Base-by-base conservation (phyloP, 495 filamentous ascomycete species). In the Neurospora hispaniola region DNA sequence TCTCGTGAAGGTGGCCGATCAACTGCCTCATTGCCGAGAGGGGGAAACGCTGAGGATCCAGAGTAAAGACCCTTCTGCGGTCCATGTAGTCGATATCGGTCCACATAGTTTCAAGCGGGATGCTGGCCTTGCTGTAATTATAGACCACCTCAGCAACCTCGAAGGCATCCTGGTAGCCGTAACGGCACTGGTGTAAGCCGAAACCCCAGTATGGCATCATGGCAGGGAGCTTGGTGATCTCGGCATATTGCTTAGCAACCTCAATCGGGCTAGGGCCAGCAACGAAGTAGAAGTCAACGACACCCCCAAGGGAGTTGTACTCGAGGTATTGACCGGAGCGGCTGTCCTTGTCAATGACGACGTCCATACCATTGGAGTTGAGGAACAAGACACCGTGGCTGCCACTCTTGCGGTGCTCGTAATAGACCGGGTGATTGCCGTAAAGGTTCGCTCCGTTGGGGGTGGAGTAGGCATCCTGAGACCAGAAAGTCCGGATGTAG, bases 121-220 rank as follows among this genome's bases (percentile, higher is more conserved):
- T 96, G 9, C 81, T 81, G 12, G 93, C 92, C 41, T 83, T 78
- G 72, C 87, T 90, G 82, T 96, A 96, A 79, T 96, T 96, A 69
- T 89, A 87, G 31, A 96, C 88, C 2, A 90, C 92, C 76, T 93
- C 93, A 35, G 92, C 92, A 40, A 96, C 88, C 43, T 92, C 89
- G 73, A 87, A 94, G 69, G 89, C 87, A 82, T 95, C 92, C 41
- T 83, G 86, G 78, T 94, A 94, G 40, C 93, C 93, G 74, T 94
- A 96, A 74, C 91, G 85, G 81, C 93, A 96, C 73, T 96, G 88
- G 76, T 97, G 92, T 80, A 92, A 92, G 11, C 93, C 94, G 72
- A 96, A 89, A 2, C 88, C 85, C 93, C 93, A 96, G 81, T 96
- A 96, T 3, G 92, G 91, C 85, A 92, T 90, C 92, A 96, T 94